Evolutionary conservation across 768 basidiomycete genomes (phyloP).

Genomic region (Stropharia rugosoannulata): DNA sequence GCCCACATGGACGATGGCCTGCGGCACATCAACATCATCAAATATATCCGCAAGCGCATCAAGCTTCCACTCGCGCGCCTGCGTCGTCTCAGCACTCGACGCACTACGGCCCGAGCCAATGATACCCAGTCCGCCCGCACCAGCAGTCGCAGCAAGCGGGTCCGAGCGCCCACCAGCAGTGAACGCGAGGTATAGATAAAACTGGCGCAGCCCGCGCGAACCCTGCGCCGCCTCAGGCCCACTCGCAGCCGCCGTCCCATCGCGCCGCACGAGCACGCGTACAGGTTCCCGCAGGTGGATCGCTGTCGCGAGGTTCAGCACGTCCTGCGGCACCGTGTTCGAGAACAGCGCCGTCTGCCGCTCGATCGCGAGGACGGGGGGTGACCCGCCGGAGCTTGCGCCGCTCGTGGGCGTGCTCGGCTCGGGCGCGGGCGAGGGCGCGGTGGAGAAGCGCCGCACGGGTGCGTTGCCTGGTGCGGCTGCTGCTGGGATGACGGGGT

Average conservation of each 20-base stretch:
- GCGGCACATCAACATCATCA: conserved; percentile 79
- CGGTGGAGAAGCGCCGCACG: conserved; percentile 60
- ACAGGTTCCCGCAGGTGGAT: conserved; percentile 96
- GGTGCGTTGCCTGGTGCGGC: neutral
- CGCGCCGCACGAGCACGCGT: conserved; percentile 92
- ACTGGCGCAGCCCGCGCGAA: conserved; percentile 87
- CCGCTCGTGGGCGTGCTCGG: conserved; percentile 13
- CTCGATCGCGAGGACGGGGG: conserved; percentile 43
- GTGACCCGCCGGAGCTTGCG: conserved; percentile 17
- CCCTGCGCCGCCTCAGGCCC: conserved; percentile 59
- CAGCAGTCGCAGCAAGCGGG: conserved; percentile 38
- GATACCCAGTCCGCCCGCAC: conserved; percentile 71
- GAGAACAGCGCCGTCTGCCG: conserved; percentile 95
- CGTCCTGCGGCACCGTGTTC: conserved; percentile 97
- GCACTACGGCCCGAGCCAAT: conserved; percentile 90
- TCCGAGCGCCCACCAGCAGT: conserved; percentile 80
- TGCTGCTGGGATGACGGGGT: conserved; percentile 29
- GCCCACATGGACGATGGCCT: conserved; percentile 87
- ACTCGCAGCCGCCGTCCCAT: conserved; percentile 79
- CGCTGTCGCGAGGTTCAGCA: conserved; percentile 90
- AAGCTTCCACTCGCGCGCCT: conserved; percentile 92
- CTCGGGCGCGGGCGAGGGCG: conserved; percentile 44
- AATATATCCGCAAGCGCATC: conserved; percentile 90
- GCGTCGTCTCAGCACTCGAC: conserved; percentile 77
- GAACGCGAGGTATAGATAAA: conserved; percentile 94